These are phyloP conservation scores for Lachancea sp. DNA, from an alignment of 805 yeast species.

Conservation along the genomic window DNA sequence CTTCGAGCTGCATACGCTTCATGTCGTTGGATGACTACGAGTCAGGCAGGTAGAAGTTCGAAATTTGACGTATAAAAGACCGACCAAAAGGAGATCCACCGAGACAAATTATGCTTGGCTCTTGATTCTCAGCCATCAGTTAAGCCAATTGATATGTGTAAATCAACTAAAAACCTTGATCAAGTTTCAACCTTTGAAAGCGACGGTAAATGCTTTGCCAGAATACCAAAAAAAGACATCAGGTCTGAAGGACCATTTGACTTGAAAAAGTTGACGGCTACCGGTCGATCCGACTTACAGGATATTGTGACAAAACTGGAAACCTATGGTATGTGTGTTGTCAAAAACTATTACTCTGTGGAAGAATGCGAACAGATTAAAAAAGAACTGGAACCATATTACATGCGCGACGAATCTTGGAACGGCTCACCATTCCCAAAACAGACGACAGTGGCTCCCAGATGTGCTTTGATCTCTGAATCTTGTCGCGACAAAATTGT, in stretches of 20 bases:
- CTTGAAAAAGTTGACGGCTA: slow-evolving; percentile 4
- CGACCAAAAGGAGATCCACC: background rate
- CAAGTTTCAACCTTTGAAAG: slow-evolving; percentile 8
- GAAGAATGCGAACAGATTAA: slow-evolving; percentile 13
- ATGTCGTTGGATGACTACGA: background rate
- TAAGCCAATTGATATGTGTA: background rate
- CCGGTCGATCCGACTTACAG: slow-evolving; percentile 5
- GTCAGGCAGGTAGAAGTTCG: background rate
- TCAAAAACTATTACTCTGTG: slow-evolving; percentile 16
- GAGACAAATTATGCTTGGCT: background rate
- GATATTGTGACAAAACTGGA: slow-evolving; percentile 15
- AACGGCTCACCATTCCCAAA: slow-evolving; percentile 24
- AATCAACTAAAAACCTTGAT: slow-evolving; percentile 10
- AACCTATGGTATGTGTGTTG: slow-evolving; percentile 24
- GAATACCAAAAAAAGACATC: slow-evolving; percentile 6
- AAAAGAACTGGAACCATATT: slow-evolving; percentile 20
- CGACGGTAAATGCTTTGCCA: slow-evolving; percentile 10
- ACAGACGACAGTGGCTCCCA: slow-evolving; percentile 22
- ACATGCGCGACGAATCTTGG: slow-evolving; percentile 21
- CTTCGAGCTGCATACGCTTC: background rate
- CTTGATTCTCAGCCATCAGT: background rate
- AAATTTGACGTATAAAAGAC: background rate
- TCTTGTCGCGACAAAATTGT: slow-evolving; percentile 13
- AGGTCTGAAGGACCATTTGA: background rate
- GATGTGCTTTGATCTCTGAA: slow-evolving; percentile 16